Base-by-base conservation (phyloP, 139 green algal genomes). In the Limnomonas spitsbergensis region DNA sequence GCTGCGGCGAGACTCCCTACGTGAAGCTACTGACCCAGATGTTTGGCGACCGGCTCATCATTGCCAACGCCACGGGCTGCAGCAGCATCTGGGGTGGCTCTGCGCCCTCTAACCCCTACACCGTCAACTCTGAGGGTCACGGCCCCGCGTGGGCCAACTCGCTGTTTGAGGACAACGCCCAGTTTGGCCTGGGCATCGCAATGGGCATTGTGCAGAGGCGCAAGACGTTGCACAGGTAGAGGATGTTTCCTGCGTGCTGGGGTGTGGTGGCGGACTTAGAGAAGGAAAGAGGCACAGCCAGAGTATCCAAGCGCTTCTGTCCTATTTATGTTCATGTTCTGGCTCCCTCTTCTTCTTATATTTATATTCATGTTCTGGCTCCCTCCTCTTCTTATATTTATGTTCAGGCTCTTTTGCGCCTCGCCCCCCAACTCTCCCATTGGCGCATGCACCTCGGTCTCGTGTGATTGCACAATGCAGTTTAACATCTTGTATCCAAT, bases 1-100 rank as follows among this genome's bases (percentile, higher is more conserved):
- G 84, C 47, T 86, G 81, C 78, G 81, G 84, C 9, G 84, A 88
- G 75, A 86, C 81, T 52, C 84, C 81, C 35, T 88, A 86, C 38
- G 81, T 86, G 38, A 86, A 86, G 81, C 81, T 88, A 70, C 81
- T 86, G 2, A 87, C 81, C 1, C 81, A 87, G 84, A 54, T 89
- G 75, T 89, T 89, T 79, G 87, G 87, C 71, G 80, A 85, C 40
- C 82, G 84, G 78, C 78, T 90, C 53, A 56, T 91, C 35, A 80
- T 91, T 9, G 87, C 87, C 82, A 91, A 91, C 71, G 87, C 87
- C 71, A 91, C 87, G 0, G 87, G 87, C 78, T 91, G 84, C 84
- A 76, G 34, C 53, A 78, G 38, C 82, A 91, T 91, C 78, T 91
- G 87, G 87, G 87, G 87, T 35, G 87, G 87, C 78, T 84, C 74